phyloP scores from a whole-genome alignment of 179 eudicot genomes.

The Carnegiea gigantea region DNA sequence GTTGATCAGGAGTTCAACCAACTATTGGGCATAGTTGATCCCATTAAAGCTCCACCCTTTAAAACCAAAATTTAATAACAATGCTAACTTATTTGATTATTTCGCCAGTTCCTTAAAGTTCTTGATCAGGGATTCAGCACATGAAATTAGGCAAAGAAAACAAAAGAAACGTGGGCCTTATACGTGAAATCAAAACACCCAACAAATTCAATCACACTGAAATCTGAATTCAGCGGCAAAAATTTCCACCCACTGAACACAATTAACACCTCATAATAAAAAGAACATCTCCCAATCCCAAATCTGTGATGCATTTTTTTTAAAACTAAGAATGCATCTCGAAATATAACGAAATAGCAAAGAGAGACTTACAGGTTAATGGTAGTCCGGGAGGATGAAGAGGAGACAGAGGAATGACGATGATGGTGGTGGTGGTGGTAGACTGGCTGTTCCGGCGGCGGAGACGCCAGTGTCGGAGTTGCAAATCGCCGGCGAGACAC shows the following conservation, averaged over 20 bases:
- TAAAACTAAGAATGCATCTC: neutral
- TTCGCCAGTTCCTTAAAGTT: neutral
- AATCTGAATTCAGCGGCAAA: neutral
- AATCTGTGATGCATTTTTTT: constrained; percentile 2
- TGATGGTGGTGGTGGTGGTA: neutral
- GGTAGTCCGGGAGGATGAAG: neutral
- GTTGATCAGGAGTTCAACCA: neutral
- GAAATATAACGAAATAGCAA: neutral
- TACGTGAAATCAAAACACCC: neutral
- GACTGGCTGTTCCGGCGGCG: neutral
- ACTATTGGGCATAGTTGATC: neutral
- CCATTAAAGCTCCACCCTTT: neutral
- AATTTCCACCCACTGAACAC: neutral
- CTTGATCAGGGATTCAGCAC: neutral
- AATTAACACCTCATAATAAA: neutral
- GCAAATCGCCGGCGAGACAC: neutral
- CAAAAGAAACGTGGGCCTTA: neutral
- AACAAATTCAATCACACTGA: neutral
- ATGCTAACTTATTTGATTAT: neutral
- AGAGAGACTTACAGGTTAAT: neutral
- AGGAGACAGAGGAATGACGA: neutral
- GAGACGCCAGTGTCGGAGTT: neutral
- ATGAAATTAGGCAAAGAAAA: neutral
- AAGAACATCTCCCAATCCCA: neutral
- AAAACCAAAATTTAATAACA: neutral